Evolutionary conservation across 306 rosid species (phyloP).

Genomic region (Gillenia trifoliata): DNA sequence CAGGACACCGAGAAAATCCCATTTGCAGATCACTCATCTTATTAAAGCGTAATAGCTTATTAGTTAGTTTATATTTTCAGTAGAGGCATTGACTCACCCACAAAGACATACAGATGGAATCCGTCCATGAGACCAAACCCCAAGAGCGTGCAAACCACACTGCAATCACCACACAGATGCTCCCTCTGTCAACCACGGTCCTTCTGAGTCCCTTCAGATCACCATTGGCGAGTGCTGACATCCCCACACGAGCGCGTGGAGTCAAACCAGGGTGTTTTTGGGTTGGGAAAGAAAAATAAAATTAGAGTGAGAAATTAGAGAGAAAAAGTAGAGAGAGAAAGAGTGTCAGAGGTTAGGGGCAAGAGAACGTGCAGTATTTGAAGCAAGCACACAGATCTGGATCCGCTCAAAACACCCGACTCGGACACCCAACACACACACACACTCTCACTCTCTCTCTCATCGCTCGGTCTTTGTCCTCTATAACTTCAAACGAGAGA

Average conservation of each 20-base stretch:
- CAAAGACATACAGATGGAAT: constrained; percentile 13
- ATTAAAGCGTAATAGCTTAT: neutral
- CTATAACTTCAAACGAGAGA: constrained; percentile 36
- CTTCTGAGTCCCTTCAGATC: neutral
- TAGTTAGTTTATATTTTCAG: neutral
- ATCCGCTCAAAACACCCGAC: constrained; percentile 45
- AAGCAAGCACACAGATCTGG: constrained; percentile 47
- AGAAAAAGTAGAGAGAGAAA: neutral
- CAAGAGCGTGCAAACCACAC: constrained; percentile 23
- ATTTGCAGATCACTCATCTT: neutral
- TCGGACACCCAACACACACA: neutral
- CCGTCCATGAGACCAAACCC: constrained; percentile 11
- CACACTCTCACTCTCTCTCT: neutral
- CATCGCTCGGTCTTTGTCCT: constrained; percentile 12
- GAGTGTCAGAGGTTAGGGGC: constrained; percentile 51
- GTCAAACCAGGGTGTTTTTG: neutral
- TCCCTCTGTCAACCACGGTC: neutral
- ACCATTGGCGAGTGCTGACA: constrained; percentile 32
- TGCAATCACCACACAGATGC: neutral
- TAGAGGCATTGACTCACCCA: constrained; percentile 33
- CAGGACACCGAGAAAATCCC: neutral
- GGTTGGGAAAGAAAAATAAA: constrained; percentile 1
- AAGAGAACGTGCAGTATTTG: constrained; percentile 64
- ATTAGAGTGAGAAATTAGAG: neutral
- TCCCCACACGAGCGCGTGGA: neutral